Base-by-base conservation (phyloP, 306 rosid genomes). In the Sophora flavescens region DNA sequence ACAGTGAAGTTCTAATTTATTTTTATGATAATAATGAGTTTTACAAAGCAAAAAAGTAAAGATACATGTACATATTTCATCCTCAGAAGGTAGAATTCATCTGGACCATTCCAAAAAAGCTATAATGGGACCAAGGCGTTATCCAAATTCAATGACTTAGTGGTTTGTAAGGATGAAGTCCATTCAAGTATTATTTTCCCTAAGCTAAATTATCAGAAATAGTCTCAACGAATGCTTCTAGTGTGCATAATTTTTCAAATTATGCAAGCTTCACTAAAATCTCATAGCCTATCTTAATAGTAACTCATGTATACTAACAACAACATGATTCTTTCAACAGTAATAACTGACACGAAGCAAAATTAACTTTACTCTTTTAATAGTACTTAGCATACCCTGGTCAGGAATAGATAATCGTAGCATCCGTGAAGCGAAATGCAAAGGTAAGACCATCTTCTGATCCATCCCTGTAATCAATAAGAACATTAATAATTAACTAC, bases 371-470 rank as follows among this genome's bases (percentile, higher is more conserved):
- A 61, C 75, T 78, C 59, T 57, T 30, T 38, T 70, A 12, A 78
- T 42, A 74, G 52, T 64, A 80, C 56, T 76, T 36, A 32, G 32
- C 84, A 70, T 90, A 92, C 99, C 99, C 81, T 96, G 97, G 81
- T 89, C 89, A 82, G 98, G 86, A 80, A 91, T 77, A 44, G 99
- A 92, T 69, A n/a, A 87, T 70, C 4, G 91, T 86, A 76, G 98
- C 91, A 89, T 96, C 99, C 8, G 97, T 89, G 87, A 92, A 96
- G 83, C 99, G 99, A 86, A 96, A 96, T 80, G 98, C 97, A 79
- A 96, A 96, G 64, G 97, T 92, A 62, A 96, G 98, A 77, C 99
- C 96, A 80, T 91, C 97, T 53, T 93, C 99, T 36, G 93, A 83
- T 68, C 82, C 86, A 81, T 92, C 96, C 93, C 98, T 96, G 91